A percentile compares a stretch with the other conserved stretches of the same genome.
phyloP scores from a whole-genome alignment of 2,329 filamentous ascomycete genomes.

The Fusarium mexicanum region DNA sequence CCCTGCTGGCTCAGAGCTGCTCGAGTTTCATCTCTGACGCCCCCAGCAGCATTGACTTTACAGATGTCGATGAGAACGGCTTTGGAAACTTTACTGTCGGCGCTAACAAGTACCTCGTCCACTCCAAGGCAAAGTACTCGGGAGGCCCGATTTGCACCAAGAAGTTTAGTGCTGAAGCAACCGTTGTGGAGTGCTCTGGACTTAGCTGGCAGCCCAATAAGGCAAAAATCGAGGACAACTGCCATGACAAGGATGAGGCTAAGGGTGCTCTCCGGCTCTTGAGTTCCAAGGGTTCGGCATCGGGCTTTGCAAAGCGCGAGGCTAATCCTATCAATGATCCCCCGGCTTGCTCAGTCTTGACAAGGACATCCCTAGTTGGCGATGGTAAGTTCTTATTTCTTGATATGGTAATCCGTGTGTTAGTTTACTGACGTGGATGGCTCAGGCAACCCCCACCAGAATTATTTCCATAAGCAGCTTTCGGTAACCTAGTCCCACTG shows the following conservation, averaged over 20 bases:
- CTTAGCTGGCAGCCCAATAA: neutral
- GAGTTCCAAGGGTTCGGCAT: neutral
- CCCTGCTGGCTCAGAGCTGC: neutral
- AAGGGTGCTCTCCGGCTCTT: neutral
- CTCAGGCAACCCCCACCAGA: neutral
- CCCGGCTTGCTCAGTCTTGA: neutral
- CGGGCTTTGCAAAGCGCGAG: neutral
- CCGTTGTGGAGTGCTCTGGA: neutral
- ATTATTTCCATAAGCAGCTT: constrained; percentile 6
- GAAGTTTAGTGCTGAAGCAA: neutral
- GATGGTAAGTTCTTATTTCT: neutral
- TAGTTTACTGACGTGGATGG: neutral
- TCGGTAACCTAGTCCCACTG: neutral
- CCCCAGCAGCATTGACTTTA: neutral
- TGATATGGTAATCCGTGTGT: neutral
- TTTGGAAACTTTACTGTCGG: constrained; percentile 1
- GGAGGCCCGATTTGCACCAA: neutral
- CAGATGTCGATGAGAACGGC: neutral
- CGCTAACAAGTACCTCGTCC: neutral
- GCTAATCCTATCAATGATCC: neutral
- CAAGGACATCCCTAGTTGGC: neutral
- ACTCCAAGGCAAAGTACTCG: neutral
- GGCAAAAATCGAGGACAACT: neutral
- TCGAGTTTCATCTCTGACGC: neutral
- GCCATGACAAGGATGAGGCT: neutral